A percentile compares a stretch with the other conserved stretches of the same genome.
phyloP scores from a whole-genome alignment of 495 filamentous ascomycete species.

The Penicillium soppii region DNA sequence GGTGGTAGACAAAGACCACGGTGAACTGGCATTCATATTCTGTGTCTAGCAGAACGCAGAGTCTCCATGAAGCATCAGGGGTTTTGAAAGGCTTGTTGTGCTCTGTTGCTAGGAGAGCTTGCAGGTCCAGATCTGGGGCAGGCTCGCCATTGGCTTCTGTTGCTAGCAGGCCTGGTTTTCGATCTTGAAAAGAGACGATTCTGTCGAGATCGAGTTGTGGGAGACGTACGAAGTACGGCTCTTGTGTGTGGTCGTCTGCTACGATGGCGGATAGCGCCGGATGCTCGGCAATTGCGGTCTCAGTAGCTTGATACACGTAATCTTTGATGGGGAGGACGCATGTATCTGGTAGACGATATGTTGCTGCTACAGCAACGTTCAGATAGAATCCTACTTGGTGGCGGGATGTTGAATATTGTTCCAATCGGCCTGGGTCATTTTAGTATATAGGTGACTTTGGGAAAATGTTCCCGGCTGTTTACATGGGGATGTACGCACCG shows the following conservation, averaged over 20 bases:
- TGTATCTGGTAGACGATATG: conserved; percentile 32
- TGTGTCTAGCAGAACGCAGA: conserved; percentile 28
- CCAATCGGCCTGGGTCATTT: conserved; percentile 37
- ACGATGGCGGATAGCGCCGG: conserved; percentile 44
- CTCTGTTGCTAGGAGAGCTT: conserved; percentile 33
- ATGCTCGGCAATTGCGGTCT: conserved; percentile 38
- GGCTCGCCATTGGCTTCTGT: conserved; percentile 20
- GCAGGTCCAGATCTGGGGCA: conserved; percentile 29
- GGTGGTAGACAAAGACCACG: conserved; percentile 40
- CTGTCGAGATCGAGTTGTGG: conserved; percentile 39
- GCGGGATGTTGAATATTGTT: conserved; percentile 43
- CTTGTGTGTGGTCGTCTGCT: conserved; percentile 36
- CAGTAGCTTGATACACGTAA: conserved; percentile 38
- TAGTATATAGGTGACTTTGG: conserved; percentile 2
- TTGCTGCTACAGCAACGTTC: conserved; percentile 41
- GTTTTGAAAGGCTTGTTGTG: conserved; percentile 36
- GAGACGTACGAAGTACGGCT: conserved; percentile 46
- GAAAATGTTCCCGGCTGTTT: neutral
- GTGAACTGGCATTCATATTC: conserved; percentile 26
- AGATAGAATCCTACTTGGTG: conserved; percentile 45
- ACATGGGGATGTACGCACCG: conserved; percentile 18
- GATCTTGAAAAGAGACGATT: conserved; percentile 31
- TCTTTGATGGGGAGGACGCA: conserved; percentile 30
- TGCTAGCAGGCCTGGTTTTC: conserved; percentile 11
- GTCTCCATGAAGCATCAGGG: conserved; percentile 38